These are phyloP conservation scores for Nakazawaea populi DNA, from an alignment of 805 yeast species.

Conservation along the genomic window DNA sequence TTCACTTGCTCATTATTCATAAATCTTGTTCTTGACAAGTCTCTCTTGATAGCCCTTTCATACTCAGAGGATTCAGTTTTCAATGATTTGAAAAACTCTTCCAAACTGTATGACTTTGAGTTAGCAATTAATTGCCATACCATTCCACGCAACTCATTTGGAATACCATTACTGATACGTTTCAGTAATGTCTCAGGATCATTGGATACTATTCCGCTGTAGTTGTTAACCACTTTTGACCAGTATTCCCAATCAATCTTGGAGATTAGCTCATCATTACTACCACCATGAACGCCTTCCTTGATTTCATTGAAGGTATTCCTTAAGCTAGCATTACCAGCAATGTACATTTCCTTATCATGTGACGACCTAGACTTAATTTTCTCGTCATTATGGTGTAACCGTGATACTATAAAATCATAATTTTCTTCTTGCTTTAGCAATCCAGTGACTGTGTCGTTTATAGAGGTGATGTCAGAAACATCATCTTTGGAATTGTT, in stretches of 20 bases:
- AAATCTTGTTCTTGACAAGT: conserved; percentile 80
- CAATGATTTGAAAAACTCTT: conserved; percentile 47
- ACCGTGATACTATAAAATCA: conserved; percentile 56
- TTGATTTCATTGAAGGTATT: conserved; percentile 41
- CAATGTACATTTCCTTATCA: conserved; percentile 20
- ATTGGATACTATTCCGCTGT: conserved; percentile 56
- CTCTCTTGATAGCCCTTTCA: conserved; percentile 75
- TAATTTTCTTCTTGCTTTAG: conserved; percentile 30
- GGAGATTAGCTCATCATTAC: conserved; percentile 22
- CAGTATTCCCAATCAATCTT: conserved; percentile 79
- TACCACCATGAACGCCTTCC: conserved; percentile 37
- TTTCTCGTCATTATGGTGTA: conserved; percentile 48
- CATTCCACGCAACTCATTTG: conserved; percentile 78
- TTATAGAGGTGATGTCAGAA: background rate
- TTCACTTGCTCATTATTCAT: conserved; percentile 50
- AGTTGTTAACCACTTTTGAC: conserved; percentile 76
- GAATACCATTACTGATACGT: conserved; percentile 73
- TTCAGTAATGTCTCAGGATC: conserved; percentile 54
- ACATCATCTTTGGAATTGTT: conserved; percentile 1
- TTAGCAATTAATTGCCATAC: conserved; percentile 88
- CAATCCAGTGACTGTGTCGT: conserved; percentile 1
- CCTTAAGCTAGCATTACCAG: conserved; percentile 31
- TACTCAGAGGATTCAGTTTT: conserved; percentile 50
- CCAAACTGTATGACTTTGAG: conserved; percentile 62
- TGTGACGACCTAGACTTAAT: conserved; percentile 36